phyloP scores from a whole-genome alignment of 2,329 filamentous ascomycete genomes.

The Ilyonectria sp. region DNA sequence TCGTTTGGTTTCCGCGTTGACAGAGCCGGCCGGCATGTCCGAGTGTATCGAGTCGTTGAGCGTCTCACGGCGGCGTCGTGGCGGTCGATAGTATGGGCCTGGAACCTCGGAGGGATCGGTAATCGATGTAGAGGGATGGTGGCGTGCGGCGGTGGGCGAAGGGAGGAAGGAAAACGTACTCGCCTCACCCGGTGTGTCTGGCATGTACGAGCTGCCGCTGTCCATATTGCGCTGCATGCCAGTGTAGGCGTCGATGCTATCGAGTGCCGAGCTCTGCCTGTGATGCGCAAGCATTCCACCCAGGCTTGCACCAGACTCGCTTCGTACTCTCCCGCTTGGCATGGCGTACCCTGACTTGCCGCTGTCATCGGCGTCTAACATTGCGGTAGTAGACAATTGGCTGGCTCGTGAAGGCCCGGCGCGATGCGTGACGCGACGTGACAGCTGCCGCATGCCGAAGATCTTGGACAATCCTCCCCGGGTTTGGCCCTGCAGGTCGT shows the following conservation, averaged over 20 bases:
- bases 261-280: constrained; percentile 67
- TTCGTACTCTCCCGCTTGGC: constrained; percentile 69
- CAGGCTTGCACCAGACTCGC: constrained; percentile 74
- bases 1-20: constrained; percentile 54
- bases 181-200: constrained; percentile 80
- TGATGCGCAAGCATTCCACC: constrained; percentile 62
- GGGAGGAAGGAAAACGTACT: constrained; percentile 81
- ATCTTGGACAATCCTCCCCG: constrained; percentile 90
- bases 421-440: constrained; percentile 77
- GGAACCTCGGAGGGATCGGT: constrained; percentile 73
- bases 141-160: constrained; percentile 67
- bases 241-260: constrained; percentile 64
- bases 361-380: constrained; percentile 79
- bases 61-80: constrained; percentile 78
- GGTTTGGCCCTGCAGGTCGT: constrained; percentile 77
- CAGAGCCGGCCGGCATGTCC: constrained; percentile 50
- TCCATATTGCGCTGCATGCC: constrained; percentile 65
- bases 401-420: constrained; percentile 80
- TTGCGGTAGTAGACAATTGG: constrained; percentile 85
- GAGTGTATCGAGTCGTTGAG: constrained; percentile 57
- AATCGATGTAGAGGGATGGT: constrained; percentile 61
- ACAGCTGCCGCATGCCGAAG: constrained; percentile 91
- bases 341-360: constrained; percentile 73
- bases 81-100: constrained; percentile 92
- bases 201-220: constrained; percentile 76